Conservation (phyloP, 2,329 filamentous ascomycete species). For the Neospermospora avenae region DNA sequence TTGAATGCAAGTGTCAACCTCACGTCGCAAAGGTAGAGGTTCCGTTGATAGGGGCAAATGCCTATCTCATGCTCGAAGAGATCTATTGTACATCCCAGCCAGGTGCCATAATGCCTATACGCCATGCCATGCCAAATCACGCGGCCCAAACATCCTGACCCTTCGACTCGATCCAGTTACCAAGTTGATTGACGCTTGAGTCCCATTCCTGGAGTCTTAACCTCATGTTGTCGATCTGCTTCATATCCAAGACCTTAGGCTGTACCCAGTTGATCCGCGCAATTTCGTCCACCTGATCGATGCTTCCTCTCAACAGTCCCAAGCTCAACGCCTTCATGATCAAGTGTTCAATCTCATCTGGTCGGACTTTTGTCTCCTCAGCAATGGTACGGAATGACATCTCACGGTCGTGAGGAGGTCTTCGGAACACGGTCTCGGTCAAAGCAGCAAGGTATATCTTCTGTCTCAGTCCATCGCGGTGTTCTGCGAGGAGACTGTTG, state of each 20-base stretch:
- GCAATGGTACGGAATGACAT: constrained; percentile 90
- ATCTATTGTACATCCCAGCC: constrained; percentile 33
- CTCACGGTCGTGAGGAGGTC: constrained; percentile 89
- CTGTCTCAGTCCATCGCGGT: constrained; percentile 83
- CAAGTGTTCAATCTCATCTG: constrained; percentile 92
- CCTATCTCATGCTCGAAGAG: constrained; percentile 24
- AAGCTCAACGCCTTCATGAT: constrained; percentile 99
- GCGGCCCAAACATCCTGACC: constrained; percentile 96
- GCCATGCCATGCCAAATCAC: constrained; percentile 41
- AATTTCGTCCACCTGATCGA: constrained; percentile 93
- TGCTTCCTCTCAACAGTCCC: constrained; percentile 83
- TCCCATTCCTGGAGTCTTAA: constrained; percentile 90
- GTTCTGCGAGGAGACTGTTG: constrained; percentile 73
- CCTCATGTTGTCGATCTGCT: constrained; percentile 92
- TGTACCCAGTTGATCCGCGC: constrained; percentile 98
- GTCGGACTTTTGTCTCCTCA: constrained; percentile 85
- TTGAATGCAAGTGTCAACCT: constrained; percentile 1
- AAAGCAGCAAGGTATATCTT: constrained; percentile 97
- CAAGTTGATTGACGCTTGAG: constrained; percentile 89
- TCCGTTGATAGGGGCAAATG: constrained; percentile 13
- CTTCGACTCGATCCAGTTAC: constrained; percentile 93
- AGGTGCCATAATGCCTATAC: constrained; percentile 25
- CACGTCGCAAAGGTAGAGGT: constrained; percentile 1
- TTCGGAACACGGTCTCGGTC: constrained; percentile 93
- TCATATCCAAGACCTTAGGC: constrained; percentile 94